Percentiles rank a stretch among this genome's conserved stretches.
Conservation (phyloP, 2,329 filamentous ascomycete genomes). For the Pseudonectria foliicola region DNA sequence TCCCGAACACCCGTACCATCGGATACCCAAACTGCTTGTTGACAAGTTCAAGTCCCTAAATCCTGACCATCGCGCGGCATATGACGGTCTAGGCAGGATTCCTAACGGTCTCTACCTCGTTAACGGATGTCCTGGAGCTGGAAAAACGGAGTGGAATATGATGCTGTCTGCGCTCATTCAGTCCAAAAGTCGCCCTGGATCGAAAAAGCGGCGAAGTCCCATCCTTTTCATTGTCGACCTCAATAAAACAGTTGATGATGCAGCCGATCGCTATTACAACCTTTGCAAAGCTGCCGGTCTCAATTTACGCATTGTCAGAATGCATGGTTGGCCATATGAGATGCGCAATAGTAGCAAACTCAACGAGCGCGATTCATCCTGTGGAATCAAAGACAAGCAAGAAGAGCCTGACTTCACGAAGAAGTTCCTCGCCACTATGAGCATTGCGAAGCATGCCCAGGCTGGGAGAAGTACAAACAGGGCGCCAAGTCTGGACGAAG, state of each 20-base stretch:
- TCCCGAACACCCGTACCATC: conserved; percentile 12
- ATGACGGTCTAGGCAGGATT: conserved; percentile 27
- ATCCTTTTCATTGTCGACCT: conserved; percentile 41
- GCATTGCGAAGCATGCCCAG: conserved; percentile 13
- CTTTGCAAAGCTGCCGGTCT: conserved; percentile 31
- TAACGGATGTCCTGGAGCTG: conserved; percentile 40
- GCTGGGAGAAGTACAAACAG: conserved; percentile 10
- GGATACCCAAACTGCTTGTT: conserved; percentile 20
- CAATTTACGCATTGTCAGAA: conserved; percentile 28
- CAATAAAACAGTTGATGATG: conserved; percentile 40
- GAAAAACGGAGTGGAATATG: conserved; percentile 42
- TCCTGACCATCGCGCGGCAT: conserved; percentile 30
- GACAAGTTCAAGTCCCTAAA: conserved; percentile 29
- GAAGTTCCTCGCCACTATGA: conserved; percentile 26
- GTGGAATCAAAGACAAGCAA: neutral
- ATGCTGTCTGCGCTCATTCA: conserved; percentile 33
- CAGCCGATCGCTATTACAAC: conserved; percentile 33
- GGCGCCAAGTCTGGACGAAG: conserved; percentile 36
- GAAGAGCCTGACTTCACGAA: conserved; percentile 26
- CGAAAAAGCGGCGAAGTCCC: conserved; percentile 19
- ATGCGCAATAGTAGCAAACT: conserved; percentile 25
- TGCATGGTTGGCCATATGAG: conserved; percentile 35
- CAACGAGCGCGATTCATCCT: conserved; percentile 10
- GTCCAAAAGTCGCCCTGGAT: conserved; percentile 18
- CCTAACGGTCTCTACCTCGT: conserved; percentile 38